Evolutionary conservation across 352 stramenopile species (phyloP), one percentile per base, ranked within the genome.

Genomic region (Phytophthora nicotianae): DNA sequence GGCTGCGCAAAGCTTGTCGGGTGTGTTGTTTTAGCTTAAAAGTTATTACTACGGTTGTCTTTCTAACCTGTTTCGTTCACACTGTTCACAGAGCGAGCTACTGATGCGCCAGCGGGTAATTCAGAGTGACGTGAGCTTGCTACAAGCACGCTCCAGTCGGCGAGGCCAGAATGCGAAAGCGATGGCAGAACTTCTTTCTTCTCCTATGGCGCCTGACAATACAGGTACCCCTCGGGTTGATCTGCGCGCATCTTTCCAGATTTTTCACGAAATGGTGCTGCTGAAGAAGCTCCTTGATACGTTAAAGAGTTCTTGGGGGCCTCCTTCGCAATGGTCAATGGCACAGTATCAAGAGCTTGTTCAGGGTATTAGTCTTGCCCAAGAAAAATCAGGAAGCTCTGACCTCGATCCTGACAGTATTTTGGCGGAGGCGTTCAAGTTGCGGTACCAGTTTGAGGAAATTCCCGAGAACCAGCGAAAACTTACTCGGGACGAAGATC

Each of bases 401-500:
- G 71, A 76, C 8, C 61, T 81, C 16, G 59, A 78, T 0, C 57
- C 26, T 5, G 69, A 74, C 42, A 62, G 49, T n/a, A 67, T 91
- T 27, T 62, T 91, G 5, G 59, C 68, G 0, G 63, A 77, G 4
- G 80, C 82, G n/a, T 84, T 85, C 47, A 62, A 68, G 43, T 43
- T 89, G 29, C 82, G 81, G 46, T 89, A 89, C 46, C 69, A 77
- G 33, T 91, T 89, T 47, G 82, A 91, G 43, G 80, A 89, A 56
- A 81, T 88, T 3, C 62, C 78, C 2, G 74, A 79, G 48, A 91
- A 89, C 60, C 80, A 91, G 51, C 52, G 63, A n/a, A 78, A 78
- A 40, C 54, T 75, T 19, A 75, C 70, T 19, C 57, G 35, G 7
- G 67, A 70, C 45, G 58, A 68, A 17, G 65, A 72, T 23, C 50